Conservation (phyloP, 2,329 filamentous ascomycete genomes). For the Ceratocystis ficicola region DNA sequence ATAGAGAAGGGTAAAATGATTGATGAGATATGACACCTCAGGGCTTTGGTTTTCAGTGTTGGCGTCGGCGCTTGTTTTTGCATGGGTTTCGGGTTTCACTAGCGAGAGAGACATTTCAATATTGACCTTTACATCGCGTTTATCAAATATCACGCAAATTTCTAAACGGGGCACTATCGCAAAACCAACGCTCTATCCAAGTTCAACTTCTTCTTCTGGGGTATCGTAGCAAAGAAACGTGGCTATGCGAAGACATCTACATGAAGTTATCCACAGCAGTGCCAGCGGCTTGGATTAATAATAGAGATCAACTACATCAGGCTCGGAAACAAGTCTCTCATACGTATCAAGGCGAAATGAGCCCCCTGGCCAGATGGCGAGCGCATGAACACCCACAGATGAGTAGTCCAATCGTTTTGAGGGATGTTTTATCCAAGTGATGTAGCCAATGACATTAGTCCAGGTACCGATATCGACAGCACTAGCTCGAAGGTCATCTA, state of each 20-base stretch:
- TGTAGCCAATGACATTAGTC: conserved; percentile 80
- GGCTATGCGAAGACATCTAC: neutral
- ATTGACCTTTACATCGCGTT: no score
- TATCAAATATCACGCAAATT: neutral
- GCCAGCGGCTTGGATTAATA: neutral
- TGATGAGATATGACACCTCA: no score
- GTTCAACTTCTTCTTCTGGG: neutral
- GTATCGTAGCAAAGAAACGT: neutral
- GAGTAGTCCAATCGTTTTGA: neutral
- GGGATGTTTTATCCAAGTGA: conserved; percentile 31
- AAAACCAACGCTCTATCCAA: neutral
- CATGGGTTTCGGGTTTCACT: no score
- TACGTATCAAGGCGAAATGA: conserved; percentile 61
- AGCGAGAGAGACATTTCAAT: no score
- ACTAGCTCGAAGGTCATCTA: conserved; percentile 51
- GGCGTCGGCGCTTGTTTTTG: no score
- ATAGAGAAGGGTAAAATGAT: neutral
- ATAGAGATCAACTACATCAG: neutral
- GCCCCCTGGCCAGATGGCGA: conserved; percentile 67
- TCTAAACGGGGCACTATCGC: neutral
- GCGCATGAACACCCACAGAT: conserved; percentile 50
- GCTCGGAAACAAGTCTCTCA: conserved; percentile 34
- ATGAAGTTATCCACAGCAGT: neutral
- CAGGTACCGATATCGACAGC: conserved; percentile 65
- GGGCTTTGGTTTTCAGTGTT: no score